Conservation (phyloP, 768 basidiomycete species). For the Pisolithus microcarpus region DNA sequence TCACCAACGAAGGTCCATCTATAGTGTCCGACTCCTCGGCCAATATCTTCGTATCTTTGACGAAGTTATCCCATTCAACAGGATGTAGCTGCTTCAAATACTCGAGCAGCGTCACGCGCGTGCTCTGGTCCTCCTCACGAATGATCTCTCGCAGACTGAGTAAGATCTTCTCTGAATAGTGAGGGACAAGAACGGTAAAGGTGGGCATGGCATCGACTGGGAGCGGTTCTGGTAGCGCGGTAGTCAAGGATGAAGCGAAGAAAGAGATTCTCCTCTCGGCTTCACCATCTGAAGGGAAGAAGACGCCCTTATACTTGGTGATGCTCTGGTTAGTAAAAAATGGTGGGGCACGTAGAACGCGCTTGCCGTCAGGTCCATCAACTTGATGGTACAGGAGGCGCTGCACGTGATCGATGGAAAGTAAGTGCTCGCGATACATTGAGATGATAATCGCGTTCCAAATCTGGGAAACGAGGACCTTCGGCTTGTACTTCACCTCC, state of each 20-base stretch:
- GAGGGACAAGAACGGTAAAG: slow-evolving; percentile 98
- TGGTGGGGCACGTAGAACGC: slow-evolving; percentile 90
- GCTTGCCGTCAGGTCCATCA: slow-evolving; percentile 79
- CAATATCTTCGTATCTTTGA: slow-evolving; percentile 98
- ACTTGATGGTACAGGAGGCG: slow-evolving; percentile 96
- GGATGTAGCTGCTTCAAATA: slow-evolving; percentile 98
- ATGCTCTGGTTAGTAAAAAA: slow-evolving; percentile 94
- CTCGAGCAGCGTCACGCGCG: slow-evolving; percentile 93
- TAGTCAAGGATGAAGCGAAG: slow-evolving; percentile 96
- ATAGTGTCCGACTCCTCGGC: slow-evolving; percentile 75
- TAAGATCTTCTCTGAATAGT: slow-evolving; percentile 98
- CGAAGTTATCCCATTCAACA: slow-evolving; percentile 99
- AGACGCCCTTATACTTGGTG: slow-evolving; percentile 64
- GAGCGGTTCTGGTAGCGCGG: slow-evolving; percentile 88
- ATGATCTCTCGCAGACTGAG: slow-evolving; percentile 97
- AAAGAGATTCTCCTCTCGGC: slow-evolving; percentile 98
- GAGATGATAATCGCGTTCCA: slow-evolving; percentile 99
- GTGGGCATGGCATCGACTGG: slow-evolving; percentile 99
- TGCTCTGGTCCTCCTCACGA: slow-evolving; percentile 93
- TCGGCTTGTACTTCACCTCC: slow-evolving; percentile 99
- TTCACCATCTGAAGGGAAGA: slow-evolving; percentile 92
- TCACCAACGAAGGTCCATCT: slow-evolving; percentile 44
- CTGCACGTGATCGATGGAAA: slow-evolving; percentile 98
- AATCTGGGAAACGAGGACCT: slow-evolving; percentile 96
- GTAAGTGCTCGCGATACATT: slow-evolving; percentile 97